Evolutionary conservation across 2,329 filamentous ascomycete species (phyloP).

Genomic region (Aspergillus carbonarius): DNA sequence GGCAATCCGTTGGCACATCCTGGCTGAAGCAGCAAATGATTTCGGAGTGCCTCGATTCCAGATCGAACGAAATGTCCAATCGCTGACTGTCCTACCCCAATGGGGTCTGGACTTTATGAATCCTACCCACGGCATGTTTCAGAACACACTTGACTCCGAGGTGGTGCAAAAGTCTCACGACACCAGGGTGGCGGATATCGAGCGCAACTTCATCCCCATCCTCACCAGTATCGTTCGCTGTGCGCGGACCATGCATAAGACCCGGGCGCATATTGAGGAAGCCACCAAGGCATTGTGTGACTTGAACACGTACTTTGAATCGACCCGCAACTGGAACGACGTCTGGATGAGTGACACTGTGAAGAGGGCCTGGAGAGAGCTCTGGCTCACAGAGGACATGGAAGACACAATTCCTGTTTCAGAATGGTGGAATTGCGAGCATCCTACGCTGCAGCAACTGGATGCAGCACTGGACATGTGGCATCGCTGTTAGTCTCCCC

Average conservation of each 20-base stretch:
- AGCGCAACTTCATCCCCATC: conserved; percentile 53
- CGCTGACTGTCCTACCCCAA: conserved; percentile 53
- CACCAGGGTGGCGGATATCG: conserved; percentile 47
- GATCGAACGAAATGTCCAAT: conserved; percentile 55
- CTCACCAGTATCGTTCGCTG: conserved; percentile 51
- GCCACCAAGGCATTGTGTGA: conserved; percentile 50
- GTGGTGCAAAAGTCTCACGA: conserved; percentile 43
- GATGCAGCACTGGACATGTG: conserved; percentile 39
- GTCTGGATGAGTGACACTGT: conserved; percentile 49
- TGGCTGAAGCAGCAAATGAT: conserved; percentile 56
- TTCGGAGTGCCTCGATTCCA: conserved; percentile 56
- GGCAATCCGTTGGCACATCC: conserved; percentile 54
- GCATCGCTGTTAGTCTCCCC: conserved; percentile 49
- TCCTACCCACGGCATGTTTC: conserved; percentile 53
- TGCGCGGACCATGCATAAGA: conserved; percentile 47
- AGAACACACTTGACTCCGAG: conserved; percentile 52
- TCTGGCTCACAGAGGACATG: conserved; percentile 48
- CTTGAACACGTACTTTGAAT: conserved; percentile 51
- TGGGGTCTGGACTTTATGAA: conserved; percentile 56
- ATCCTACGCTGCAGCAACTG: conserved; percentile 36
- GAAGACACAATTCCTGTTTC: conserved; percentile 33
- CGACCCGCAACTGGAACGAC: conserved; percentile 47
- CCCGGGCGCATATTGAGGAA: conserved; percentile 42
- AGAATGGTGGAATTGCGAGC: conserved; percentile 40
- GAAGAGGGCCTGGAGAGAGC: conserved; percentile 44